These are phyloP conservation scores for Magnusiomyces ingens DNA, from an alignment of 1,139 yeast genomes.

Conservation along the genomic window DNA sequence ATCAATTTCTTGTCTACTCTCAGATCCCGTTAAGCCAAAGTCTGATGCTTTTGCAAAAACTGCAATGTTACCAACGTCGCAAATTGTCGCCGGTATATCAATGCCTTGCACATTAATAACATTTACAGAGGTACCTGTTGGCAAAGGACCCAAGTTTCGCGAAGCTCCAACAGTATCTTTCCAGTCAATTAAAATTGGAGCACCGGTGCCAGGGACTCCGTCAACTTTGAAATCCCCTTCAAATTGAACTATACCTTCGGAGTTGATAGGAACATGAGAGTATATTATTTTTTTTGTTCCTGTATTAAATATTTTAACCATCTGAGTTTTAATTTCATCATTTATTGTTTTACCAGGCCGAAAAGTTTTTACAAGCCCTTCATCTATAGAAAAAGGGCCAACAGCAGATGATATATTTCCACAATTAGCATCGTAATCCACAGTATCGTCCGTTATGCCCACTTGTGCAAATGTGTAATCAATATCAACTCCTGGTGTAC, in stretches of 20 bases:
- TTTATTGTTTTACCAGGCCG: background rate
- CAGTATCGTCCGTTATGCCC: constrained; percentile 1
- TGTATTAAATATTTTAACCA: background rate
- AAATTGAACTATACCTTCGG: background rate
- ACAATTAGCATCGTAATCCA: background rate
- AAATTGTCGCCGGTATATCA: background rate
- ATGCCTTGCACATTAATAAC: background rate
- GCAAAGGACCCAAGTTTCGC: background rate
- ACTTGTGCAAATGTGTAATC: constrained; percentile 6
- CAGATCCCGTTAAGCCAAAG: background rate
- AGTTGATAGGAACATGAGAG: background rate
- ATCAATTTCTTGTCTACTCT: constrained; percentile 2
- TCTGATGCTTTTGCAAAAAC: constrained; percentile 6
- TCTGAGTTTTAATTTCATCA: background rate
- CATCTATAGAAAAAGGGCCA: constrained; percentile 6
- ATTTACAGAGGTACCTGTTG: constrained; percentile 1
- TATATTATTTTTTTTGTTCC: constrained; percentile 1
- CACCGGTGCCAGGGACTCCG: constrained; percentile 5
- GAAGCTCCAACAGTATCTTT: constrained; percentile 5
- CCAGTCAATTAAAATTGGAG: constrained; percentile 5
- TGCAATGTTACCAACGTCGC: constrained; percentile 2
- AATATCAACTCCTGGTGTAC: background rate
- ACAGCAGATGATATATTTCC: constrained; percentile 5
- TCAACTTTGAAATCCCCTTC: constrained; percentile 4
- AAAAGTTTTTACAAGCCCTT: constrained; percentile 2